These are phyloP conservation scores for Lactarius sp. DNA, from an alignment of 768 basidiomycete species.

Conservation along the genomic window DNA sequence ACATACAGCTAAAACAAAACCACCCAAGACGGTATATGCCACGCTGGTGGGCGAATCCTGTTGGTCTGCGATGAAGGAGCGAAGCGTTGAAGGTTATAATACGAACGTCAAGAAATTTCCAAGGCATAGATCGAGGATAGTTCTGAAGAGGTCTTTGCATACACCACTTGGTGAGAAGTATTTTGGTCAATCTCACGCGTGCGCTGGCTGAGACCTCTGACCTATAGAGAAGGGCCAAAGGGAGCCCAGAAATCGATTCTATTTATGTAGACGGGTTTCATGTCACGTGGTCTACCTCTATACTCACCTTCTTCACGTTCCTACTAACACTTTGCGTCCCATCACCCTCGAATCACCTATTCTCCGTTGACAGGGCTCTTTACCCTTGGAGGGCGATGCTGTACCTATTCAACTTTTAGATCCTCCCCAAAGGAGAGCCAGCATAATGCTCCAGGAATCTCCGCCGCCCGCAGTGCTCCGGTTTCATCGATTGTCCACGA, in stretches of 20 bases:
- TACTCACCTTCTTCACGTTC: too few species aligned
- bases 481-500: slow-evolving; percentile 59
- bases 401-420: slow-evolving; percentile 53
- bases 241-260: too few species aligned
- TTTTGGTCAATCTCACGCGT: neutral
- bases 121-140: slow-evolving; percentile 6
- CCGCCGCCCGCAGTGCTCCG: slow-evolving; percentile 60
- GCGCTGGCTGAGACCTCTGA: too few species aligned
- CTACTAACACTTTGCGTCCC: slow-evolving; percentile 37
- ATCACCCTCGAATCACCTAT: slow-evolving; percentile 63
- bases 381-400: neutral
- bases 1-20: slow-evolving; percentile 46
- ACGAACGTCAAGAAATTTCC: slow-evolving; percentile 25
- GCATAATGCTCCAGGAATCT: slow-evolving; percentile 41
- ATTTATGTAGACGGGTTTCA: too few species aligned
- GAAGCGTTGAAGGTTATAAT: neutral
- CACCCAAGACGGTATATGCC: slow-evolving; percentile 61
- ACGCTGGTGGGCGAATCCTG: slow-evolving; percentile 51
- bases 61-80: slow-evolving; percentile 27
- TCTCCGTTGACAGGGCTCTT: neutral
- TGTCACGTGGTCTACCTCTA: too few species aligned
- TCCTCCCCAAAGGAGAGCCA: slow-evolving; percentile 49
- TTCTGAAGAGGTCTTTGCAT: too few species aligned
- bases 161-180: too few species aligned
- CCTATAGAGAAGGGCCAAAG: neutral